Percentiles rank a stretch among this genome's conserved stretches.
Conservation (phyloP, 2,329 filamentous ascomycete genomes). For the Truncatella angustata region DNA sequence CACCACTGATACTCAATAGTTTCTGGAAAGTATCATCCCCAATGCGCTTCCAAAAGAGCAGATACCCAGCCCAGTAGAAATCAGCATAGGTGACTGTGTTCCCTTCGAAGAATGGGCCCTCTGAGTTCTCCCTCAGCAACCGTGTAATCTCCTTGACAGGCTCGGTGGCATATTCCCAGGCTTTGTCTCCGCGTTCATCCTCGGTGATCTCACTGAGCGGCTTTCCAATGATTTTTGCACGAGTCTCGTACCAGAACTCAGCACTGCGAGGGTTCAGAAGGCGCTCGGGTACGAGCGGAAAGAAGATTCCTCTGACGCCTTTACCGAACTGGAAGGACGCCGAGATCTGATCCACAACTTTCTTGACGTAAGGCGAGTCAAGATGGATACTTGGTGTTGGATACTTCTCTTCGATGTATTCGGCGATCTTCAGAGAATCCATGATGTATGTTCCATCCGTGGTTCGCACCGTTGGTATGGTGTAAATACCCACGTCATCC, state of each 20-base stretch:
- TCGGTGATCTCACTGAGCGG: conserved; percentile 46
- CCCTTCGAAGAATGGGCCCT: conserved; percentile 62
- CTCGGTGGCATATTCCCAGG: conserved; percentile 43
- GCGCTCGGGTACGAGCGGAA: conserved; percentile 45
- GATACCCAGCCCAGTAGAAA: conserved; percentile 50
- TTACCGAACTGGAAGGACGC: conserved; percentile 20
- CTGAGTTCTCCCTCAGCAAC: conserved; percentile 51
- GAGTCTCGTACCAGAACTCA: conserved; percentile 55
- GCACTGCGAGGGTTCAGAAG: conserved; percentile 50
- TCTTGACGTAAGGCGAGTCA: conserved; percentile 47
- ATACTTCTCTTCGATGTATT: conserved; percentile 55
- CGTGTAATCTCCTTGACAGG: conserved; percentile 36
- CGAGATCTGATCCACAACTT: conserved; percentile 40
- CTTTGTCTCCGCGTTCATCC: conserved; percentile 46
- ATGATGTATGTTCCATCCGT: conserved; percentile 57
- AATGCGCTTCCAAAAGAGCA: conserved; percentile 34
- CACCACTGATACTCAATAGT: conserved; percentile 35
- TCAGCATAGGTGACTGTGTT: conserved; percentile 54
- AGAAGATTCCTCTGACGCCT: conserved; percentile 37
- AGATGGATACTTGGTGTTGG: conserved; percentile 58
- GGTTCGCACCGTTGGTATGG: conserved; percentile 33
- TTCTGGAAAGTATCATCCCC: conserved; percentile 33
- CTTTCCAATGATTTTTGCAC: conserved; percentile 49
- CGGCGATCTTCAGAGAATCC: conserved; percentile 62
- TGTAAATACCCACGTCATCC: conserved; percentile 24